phyloP scores from a whole-genome alignment of 306 rosid genomes.

The Mimosa bimucronata region DNA sequence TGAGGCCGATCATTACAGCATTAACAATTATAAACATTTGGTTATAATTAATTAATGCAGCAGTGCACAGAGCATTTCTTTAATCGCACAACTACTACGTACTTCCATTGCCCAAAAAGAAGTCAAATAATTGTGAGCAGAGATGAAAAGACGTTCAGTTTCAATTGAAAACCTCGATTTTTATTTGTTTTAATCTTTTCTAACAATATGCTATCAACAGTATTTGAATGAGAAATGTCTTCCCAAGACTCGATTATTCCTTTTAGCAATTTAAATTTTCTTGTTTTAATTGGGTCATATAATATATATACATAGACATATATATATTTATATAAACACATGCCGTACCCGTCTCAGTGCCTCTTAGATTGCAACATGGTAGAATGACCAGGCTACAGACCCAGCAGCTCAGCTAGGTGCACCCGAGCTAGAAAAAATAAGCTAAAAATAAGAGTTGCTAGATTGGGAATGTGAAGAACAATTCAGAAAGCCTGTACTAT shows the following conservation, averaged over 20 bases:
- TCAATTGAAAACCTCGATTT: background rate
- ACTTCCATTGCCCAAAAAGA: background rate
- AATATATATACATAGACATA: background rate
- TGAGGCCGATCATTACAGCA: background rate
- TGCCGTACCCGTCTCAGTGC: constrained; percentile 4
- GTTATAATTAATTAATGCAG: constrained; percentile 13
- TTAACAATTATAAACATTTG: background rate
- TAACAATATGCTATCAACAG: background rate
- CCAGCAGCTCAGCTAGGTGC: constrained; percentile 39
- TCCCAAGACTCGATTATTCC: background rate
- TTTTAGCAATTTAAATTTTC: background rate
- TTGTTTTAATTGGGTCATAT: background rate
- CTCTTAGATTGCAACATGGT: constrained; percentile 29
- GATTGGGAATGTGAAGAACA: constrained; percentile 25
- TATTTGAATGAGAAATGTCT: background rate
- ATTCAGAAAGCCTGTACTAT: background rate
- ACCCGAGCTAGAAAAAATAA: constrained; percentile 43
- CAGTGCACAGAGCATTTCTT: constrained; percentile 13
- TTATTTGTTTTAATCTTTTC: background rate
- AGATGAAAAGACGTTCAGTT: background rate
- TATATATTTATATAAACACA: background rate
- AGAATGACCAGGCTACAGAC: constrained; percentile 43
- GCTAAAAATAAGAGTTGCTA: constrained; percentile 37
- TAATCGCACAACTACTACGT: constrained; percentile 26
- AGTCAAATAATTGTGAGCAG: constrained; percentile 22